Evolutionary conservation across 129 eudicot genomes (phyloP).

Genomic region (Deinandra increscens): DNA sequence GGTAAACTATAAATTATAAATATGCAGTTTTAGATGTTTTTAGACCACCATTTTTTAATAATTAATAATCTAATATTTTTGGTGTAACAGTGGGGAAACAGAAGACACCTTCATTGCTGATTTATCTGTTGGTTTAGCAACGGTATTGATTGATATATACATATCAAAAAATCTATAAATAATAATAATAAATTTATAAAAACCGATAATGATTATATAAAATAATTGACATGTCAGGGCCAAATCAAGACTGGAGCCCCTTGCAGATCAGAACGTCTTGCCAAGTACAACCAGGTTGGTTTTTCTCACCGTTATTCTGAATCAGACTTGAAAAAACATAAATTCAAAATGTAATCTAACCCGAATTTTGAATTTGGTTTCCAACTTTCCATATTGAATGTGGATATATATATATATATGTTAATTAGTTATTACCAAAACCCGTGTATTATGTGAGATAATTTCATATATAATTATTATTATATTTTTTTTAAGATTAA

Average conservation of each 20-base stretch:
- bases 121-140: constrained; percentile 82
- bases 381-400: too few relatives aligned
- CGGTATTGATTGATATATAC: constrained; percentile 42
- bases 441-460: too few relatives aligned
- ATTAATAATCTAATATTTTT: neutral
- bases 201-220: neutral
- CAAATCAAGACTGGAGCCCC: constrained; percentile 98
- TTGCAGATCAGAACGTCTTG: constrained; percentile 88
- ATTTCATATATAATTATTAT: too few relatives aligned
- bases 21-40: neutral
- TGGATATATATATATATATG: too few relatives aligned
- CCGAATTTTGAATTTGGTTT: too few relatives aligned
- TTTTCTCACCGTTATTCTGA: neutral
- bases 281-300: constrained; percentile 77
- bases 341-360: too few relatives aligned
- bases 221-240: too few relatives aligned
- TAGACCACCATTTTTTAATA: neutral
- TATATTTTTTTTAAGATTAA: too few relatives aligned
- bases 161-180: neutral
- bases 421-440: too few relatives aligned
- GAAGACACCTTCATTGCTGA: constrained; percentile 96
- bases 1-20: constrained; percentile 30
- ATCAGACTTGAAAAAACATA: too few relatives aligned
- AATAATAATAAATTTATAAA: neutral
- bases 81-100: constrained; percentile 69